Conservation (phyloP, 2,329 filamentous ascomycete genomes). For the Lomentospora prolificans region DNA sequence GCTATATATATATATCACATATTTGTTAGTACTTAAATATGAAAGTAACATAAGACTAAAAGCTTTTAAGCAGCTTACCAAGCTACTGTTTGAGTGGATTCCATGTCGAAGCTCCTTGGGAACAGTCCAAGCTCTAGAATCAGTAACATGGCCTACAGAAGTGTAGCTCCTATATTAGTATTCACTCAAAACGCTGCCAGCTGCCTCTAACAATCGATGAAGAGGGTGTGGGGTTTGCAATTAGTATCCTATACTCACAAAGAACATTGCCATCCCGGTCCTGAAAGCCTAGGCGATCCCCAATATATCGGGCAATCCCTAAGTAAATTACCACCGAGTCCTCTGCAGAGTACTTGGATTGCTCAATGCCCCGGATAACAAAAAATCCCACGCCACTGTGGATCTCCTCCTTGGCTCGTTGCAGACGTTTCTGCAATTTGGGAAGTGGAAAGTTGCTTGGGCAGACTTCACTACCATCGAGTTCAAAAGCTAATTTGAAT, state of each 20-base stretch:
- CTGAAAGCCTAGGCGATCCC: constrained; percentile 40
- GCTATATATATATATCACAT: constrained; percentile 22
- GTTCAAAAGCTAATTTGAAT: constrained; percentile 16
- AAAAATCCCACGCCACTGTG: constrained; percentile 39
- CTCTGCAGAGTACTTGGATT: constrained; percentile 35
- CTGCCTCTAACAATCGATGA: no score
- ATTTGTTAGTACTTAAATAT: constrained; percentile 6
- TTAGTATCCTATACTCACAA: neutral
- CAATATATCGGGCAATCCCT: constrained; percentile 47
- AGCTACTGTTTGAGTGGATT: constrained; percentile 35
- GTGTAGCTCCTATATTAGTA: no score
- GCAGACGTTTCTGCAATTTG: constrained; percentile 23
- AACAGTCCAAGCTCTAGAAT: constrained; percentile 33
- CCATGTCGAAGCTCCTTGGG: constrained; percentile 35
- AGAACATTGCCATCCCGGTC: constrained; percentile 37
- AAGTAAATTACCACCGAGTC: constrained; percentile 47
- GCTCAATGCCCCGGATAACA: constrained; percentile 43
- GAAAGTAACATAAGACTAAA: no score
- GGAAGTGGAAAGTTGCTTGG: constrained; percentile 31
- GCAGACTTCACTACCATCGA: constrained; percentile 27
- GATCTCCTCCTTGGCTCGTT: constrained; percentile 23
- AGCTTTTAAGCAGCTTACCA: no score
- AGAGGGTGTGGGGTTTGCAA: no score
- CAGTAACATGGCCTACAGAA: constrained; percentile 34
- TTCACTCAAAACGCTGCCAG: no score